Conservation (phyloP, 2,329 filamentous ascomycete genomes). For the Penicillium sp. region DNA sequence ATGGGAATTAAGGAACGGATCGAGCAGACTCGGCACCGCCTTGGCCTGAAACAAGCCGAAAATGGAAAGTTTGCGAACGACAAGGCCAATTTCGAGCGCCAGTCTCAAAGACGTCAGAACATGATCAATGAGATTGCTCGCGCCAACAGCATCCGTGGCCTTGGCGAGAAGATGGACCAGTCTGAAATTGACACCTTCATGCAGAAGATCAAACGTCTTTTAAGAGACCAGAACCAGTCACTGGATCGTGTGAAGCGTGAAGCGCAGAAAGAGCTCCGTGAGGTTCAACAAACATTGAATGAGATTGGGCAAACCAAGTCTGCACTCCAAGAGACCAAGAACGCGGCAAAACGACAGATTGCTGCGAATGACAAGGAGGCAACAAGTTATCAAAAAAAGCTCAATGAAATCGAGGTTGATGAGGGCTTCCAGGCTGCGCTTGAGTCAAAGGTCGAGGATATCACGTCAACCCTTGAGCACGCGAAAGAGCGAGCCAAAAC, state of each 20-base stretch:
- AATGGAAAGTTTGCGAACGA: slow-evolving; percentile 78
- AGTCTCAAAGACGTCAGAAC: slow-evolving; percentile 67
- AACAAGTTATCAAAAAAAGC: slow-evolving; percentile 63
- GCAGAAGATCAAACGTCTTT: slow-evolving; percentile 70
- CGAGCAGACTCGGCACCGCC: slow-evolving; percentile 45
- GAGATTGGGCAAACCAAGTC: slow-evolving; percentile 73
- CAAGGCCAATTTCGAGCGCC: slow-evolving; percentile 80
- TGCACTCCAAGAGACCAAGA: slow-evolving; percentile 70
- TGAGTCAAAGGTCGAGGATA: slow-evolving; percentile 70
- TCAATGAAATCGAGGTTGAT: slow-evolving; percentile 75
- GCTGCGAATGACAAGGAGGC: slow-evolving; percentile 70
- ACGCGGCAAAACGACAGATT: slow-evolving; percentile 71
- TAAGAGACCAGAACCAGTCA: slow-evolving; percentile 74
- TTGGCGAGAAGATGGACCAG: slow-evolving; percentile 75
- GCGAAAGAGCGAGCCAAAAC: slow-evolving; percentile 63
- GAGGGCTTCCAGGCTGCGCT: slow-evolving; percentile 79
- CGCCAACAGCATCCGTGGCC: slow-evolving; percentile 77
- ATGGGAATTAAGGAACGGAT: slow-evolving; percentile 59
- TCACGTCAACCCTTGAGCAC: slow-evolving; percentile 61
- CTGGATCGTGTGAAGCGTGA: slow-evolving; percentile 73
- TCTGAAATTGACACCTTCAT: slow-evolving; percentile 73
- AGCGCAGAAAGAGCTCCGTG: slow-evolving; percentile 70
- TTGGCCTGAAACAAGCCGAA: slow-evolving; percentile 46
- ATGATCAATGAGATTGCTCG: slow-evolving; percentile 77
- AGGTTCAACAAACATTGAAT: slow-evolving; percentile 70